These are phyloP conservation scores for Colletotrichum lupini DNA, from an alignment of 2,329 filamentous ascomycete genomes.

Conservation along the genomic window DNA sequence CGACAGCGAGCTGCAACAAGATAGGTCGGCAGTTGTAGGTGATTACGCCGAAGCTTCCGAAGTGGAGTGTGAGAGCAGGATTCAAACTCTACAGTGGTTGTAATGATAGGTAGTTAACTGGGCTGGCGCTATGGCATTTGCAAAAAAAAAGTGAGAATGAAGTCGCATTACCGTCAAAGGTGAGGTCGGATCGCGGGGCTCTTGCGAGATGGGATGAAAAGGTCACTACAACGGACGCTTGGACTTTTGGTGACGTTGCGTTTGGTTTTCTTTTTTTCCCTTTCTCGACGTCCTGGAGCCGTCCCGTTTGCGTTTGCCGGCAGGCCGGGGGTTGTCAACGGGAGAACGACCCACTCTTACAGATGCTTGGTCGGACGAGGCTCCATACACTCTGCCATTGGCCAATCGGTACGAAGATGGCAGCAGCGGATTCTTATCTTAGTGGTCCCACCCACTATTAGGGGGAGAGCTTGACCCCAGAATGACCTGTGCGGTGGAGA, in stretches of 20 bases:
- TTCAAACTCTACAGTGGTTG: neutral
- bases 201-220: slow-evolving; percentile 11
- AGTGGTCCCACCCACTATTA: slow-evolving; percentile 1
- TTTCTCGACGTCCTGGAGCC: neutral
- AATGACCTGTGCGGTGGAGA: slow-evolving; percentile 10
- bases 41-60: slow-evolving; percentile 14
- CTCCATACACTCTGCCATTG: neutral
- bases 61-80: neutral
- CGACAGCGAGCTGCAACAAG: neutral
- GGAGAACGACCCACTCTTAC: neutral
- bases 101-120: neutral
- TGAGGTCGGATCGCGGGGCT: slow-evolving; percentile 1
- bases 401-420: slow-evolving; percentile 14
- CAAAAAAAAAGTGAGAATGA: neutral
- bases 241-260: slow-evolving; percentile 22
- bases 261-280: neutral
- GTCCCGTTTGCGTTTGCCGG: neutral
- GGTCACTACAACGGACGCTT: neutral
- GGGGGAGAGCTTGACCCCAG: neutral
- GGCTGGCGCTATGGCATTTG: neutral
- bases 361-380: too few relatives aligned
- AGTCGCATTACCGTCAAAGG: neutral
- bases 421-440: neutral
- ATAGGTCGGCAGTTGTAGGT: neutral
- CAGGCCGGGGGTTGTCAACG: neutral